Evolutionary conservation across 2,329 filamentous ascomycete genomes (phyloP), one percentile per base, ranked within the genome.

Genomic region (Diaporthe sp.): DNA sequence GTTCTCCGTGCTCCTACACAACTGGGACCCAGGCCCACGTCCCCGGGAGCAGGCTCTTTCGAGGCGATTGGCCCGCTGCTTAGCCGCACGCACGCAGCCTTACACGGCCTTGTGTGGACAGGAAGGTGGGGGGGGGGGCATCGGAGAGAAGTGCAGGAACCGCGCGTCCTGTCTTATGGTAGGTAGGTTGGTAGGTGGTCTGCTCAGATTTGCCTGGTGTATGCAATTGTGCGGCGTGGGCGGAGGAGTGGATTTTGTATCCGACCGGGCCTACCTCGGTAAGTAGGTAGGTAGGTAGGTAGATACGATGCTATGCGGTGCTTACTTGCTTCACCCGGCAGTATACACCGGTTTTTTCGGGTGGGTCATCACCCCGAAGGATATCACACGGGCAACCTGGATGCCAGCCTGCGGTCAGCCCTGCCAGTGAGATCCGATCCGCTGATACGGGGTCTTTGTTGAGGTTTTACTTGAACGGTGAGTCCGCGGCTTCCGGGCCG

Each of bases 11-110:
- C 19, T 5, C 42, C 8, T 52, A 38, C 22, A 54, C n/a, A 52
- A 52, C 38, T 40, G 47, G 47, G 70, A 54, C 70, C 70, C 70
- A 64, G 33, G 45, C 50, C 70, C 70, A 72, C 35, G 70, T 72
- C 25, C 58, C 57, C 70, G 70, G 70, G 47, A 72, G 57, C 64
- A 64, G 35, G 1, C 17, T 45, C 4, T 13, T 6, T 25, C 33
- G 19, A 35, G 70, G 35, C 30, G 35, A 72, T 64, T 72, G 69
- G 69, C 40, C 45, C 47, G 10, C 38, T 55, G 17, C n/a, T 17
- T 30, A 25, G 30, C 10, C 35, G 42, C n/a, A n/a, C n/a, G n/a
- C n/a, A n/a, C n/a, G n/a, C 57, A 66, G 57, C 38, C 58, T 54
- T 64, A 30, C n/a, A 35, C 22, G 10, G 40, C 47, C 7, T 25